phyloP scores from a whole-genome alignment of 108 stramenopile species.

The Ochromonas danica region DNA sequence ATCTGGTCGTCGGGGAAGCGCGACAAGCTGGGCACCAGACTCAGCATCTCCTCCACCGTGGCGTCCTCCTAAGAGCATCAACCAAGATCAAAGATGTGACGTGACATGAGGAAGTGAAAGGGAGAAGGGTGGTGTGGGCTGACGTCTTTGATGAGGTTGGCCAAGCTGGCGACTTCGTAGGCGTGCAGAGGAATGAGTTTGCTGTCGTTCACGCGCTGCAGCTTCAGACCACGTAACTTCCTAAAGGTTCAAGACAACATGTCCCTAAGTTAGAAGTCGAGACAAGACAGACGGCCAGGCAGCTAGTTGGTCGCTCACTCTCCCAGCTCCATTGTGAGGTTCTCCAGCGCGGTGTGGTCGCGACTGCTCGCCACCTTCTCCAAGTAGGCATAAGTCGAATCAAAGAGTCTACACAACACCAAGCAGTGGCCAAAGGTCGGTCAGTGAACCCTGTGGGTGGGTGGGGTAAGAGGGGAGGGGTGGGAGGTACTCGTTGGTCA shows the following conservation, averaged over 20 bases:
- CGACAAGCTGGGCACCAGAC: background rate
- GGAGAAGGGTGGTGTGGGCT: background rate
- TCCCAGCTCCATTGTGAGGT: background rate
- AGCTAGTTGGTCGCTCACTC: background rate
- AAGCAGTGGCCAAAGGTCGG: background rate
- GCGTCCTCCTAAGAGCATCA: background rate
- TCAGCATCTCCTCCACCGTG: background rate
- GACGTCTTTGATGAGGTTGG: background rate
- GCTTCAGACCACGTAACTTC: background rate
- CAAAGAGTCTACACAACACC: background rate
- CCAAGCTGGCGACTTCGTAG: background rate
- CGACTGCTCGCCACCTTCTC: background rate
- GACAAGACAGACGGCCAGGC: background rate
- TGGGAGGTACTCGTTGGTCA: background rate
- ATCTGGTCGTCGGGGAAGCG: background rate
- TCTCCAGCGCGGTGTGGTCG: background rate
- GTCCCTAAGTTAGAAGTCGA: background rate
- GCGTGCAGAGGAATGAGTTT: background rate
- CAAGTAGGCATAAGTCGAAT: background rate
- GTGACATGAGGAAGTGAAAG: background rate
- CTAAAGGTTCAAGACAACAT: background rate
- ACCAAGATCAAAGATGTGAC: background rate
- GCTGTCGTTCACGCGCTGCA: background rate
- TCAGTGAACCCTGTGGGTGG: background rate
- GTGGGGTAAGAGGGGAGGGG: background rate